A percentile compares a stretch with the other conserved stretches of the same genome.
Evolutionary conservation across 345 rosid species (phyloP).

Genomic region (Ricinus communis): DNA sequence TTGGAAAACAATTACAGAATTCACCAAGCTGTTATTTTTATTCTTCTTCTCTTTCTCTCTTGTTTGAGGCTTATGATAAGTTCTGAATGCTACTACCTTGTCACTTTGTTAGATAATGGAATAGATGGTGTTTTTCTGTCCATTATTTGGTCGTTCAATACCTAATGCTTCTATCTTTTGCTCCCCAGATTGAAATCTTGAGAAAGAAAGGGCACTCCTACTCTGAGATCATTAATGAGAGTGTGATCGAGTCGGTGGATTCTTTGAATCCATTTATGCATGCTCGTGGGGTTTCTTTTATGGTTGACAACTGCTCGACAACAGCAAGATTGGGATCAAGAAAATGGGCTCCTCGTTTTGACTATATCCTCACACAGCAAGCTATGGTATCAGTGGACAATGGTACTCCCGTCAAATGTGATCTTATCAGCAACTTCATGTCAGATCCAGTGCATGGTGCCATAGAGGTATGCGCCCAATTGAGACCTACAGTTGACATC

Average conservation of each 20-base stretch:
- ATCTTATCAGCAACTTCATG: constrained; percentile 81
- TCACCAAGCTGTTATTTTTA: not conserved
- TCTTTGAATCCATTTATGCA: constrained; percentile 95
- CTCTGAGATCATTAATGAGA: constrained; percentile 94
- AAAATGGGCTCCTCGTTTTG: constrained; percentile 93
- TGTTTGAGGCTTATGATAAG: not conserved
- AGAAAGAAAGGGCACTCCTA: constrained; percentile 94
- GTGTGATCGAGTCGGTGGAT: constrained; percentile 89
- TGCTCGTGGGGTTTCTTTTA: constrained; percentile 90
- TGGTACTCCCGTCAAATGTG: constrained; percentile 58
- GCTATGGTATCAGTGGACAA: constrained; percentile 73
- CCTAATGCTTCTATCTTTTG: not conserved
- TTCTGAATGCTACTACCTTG: not conserved
- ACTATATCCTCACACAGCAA: constrained; percentile 77
- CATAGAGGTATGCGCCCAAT: constrained; percentile 69
- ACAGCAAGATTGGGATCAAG: constrained; percentile 91
- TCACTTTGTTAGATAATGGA: too few relatives aligned
- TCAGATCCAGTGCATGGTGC: constrained; percentile 91
- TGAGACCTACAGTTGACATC: constrained; percentile 88
- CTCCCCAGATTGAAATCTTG: constrained; percentile 75
- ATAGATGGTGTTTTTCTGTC: too few relatives aligned
- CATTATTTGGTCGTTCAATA: not conserved
- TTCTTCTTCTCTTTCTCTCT: not conserved
- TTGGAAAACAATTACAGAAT: not conserved
- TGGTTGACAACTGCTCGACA: constrained; percentile 98